Evolutionary conservation across 1,284 basidiomycete species (phyloP), one percentile per base, ranked within the genome.

Genomic region (Gomphus sp.): DNA sequence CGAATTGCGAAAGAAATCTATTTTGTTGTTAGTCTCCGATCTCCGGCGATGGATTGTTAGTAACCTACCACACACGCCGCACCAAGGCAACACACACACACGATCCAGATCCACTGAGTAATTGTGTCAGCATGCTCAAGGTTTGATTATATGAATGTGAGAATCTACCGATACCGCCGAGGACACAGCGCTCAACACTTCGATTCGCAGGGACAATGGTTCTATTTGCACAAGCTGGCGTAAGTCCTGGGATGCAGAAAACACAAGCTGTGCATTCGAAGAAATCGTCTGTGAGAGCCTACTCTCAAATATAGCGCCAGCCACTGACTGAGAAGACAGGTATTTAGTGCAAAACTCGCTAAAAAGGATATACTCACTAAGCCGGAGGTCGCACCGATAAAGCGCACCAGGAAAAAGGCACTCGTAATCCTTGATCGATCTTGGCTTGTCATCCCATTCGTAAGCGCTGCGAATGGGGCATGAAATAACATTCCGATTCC

Each of bases 401-500:
- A 91, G 48, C 89, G 78, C 51, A 90, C 86, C 58, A 91, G 76
- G 70, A 91, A 91, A 68, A 91, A 91, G 25, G 87, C 89, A 67
- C 87, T 85, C 12, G 89, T 91, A 33, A 85, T 86, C 47, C 82
- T 79, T n/a, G 88, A 87, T 58, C 89, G 71, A 64, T 89, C 82
- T 52, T 77, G 72, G 10, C 81, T 78, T 61, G 78, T 74, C 43
- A 91, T 69, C 16, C 84, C 80, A 61, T 76, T 77, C 49, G 80
- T 80, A 68, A 91, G 87, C 14, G 89, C 78, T 67, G 89, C 87
- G 66, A 88, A 89, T 9, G 89, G 89, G 0, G 88, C 81, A 68
- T 90, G 88, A 70, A 91, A 90, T 31, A 90, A 72, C 79, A 90
- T 84, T 49, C 89, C 89, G 57, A 91, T 69, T 14, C 89, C 89